phyloP scores from a whole-genome alignment of 306 rosid species.

The Dalbergia cochinchinensis region DNA sequence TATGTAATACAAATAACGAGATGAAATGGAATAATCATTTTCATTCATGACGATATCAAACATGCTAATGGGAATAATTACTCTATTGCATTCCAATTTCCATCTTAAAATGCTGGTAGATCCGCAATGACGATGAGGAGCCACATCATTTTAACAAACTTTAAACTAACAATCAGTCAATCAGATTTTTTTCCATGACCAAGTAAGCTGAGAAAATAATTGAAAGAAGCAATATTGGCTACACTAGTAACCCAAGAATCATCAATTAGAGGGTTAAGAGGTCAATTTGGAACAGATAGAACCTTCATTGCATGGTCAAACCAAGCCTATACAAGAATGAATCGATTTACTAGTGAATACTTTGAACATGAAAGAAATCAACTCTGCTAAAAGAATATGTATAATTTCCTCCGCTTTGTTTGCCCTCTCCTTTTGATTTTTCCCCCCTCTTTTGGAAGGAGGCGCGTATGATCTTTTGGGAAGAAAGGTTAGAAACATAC shows the following conservation, averaged over 20 bases:
- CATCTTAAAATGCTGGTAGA: not conserved
- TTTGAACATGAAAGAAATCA: constrained; percentile 41
- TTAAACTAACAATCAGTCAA: not conserved
- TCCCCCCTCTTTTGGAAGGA: constrained; percentile 33
- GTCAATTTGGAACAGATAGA: constrained; percentile 25
- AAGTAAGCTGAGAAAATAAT: not conserved
- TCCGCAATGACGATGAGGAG: too few relatives aligned
- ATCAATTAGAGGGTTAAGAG: constrained; percentile 8
- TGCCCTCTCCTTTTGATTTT: constrained; percentile 34
- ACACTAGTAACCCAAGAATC: constrained; percentile 34
- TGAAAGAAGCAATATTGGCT: constrained; percentile 6
- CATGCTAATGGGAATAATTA: not conserved
- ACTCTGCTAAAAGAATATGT: constrained; percentile 41
- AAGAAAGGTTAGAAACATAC: constrained; percentile 40
- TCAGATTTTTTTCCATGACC: not conserved
- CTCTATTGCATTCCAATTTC: not conserved
- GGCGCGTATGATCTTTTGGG: constrained; percentile 29
- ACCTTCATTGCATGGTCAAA: constrained; percentile 38
- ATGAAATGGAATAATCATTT: too few relatives aligned
- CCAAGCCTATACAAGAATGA: constrained; percentile 52
- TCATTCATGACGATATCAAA: not conserved
- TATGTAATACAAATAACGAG: too few relatives aligned
- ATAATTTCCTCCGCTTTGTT: constrained; percentile 39
- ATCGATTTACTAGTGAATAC: constrained; percentile 41
- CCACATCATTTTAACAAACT: too few relatives aligned